These are phyloP conservation scores for Penicillium egyptiacum DNA, from an alignment of 495 filamentous ascomycete genomes.

Conservation along the genomic window DNA sequence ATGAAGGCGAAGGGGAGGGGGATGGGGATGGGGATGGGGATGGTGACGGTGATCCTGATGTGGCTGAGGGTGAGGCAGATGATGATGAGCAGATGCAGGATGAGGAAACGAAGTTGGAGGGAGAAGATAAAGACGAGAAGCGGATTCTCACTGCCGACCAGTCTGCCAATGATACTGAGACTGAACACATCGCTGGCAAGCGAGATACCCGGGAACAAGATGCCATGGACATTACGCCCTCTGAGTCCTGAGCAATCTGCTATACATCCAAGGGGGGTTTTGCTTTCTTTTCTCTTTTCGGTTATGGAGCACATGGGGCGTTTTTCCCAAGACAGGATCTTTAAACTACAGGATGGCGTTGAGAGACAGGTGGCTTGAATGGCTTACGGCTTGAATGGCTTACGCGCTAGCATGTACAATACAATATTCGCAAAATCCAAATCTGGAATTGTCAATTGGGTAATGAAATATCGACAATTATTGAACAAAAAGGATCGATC, in stretches of 20 bases:
- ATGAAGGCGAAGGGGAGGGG: conserved; percentile 16
- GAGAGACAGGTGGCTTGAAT: neutral
- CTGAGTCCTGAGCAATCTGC: neutral
- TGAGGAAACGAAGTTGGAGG: conserved; percentile 21
- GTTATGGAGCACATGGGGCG: conserved; percentile 1
- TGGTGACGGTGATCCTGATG: conserved; percentile 21
- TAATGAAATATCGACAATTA: conserved; percentile 6
- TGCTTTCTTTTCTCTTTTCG: conserved; percentile 2
- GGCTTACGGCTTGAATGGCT: conserved; percentile 1
- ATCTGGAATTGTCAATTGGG: conserved; percentile 3
- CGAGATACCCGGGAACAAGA: conserved; percentile 18
- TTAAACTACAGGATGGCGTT: conserved; percentile 5
- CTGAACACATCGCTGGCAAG: conserved; percentile 18
- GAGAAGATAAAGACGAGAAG: conserved; percentile 22
- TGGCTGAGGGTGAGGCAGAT: conserved; percentile 20
- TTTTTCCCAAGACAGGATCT: neutral
- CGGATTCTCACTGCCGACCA: conserved; percentile 14
- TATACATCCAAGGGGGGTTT: neutral
- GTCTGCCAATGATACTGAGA: conserved; percentile 17
- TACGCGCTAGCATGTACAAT: conserved; percentile 13
- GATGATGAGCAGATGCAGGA: conserved; percentile 29
- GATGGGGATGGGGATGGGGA: conserved; percentile 11
- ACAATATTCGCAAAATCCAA: conserved; percentile 5
- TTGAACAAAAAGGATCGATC: conserved; percentile 7
- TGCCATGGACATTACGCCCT: conserved; percentile 21